Percentiles rank a stretch among this genome's conserved stretches.
Evolutionary conservation across 129 eudicot genomes (phyloP).

Genomic region (Helichrysum umbraculigerum): DNA sequence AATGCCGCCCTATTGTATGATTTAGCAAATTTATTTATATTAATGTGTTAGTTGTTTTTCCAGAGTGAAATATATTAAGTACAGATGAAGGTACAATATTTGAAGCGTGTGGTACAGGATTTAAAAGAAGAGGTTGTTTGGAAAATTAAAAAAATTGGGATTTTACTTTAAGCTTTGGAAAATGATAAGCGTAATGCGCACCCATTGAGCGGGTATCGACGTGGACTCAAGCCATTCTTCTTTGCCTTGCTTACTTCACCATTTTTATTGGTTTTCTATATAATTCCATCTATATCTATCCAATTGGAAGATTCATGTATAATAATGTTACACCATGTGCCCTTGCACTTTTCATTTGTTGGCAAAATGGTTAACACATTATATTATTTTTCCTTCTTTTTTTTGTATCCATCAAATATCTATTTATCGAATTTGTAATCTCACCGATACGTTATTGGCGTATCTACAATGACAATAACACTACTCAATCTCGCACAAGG

Average conservation of each 20-base stretch:
- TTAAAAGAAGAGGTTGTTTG: not conserved
- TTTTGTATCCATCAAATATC: no score
- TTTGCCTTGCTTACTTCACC: conserved; percentile 71
- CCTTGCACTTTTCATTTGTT: conserved; percentile 5
- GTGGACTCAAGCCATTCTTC: conserved; percentile 69
- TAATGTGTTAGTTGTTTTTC: not conserved
- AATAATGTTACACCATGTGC: conserved; percentile 16
- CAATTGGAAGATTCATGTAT: conserved; percentile 36
- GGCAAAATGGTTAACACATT: not conserved
- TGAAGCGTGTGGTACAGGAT: not conserved
- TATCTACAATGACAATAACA: no score
- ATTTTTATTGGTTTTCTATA: conserved; percentile 25
- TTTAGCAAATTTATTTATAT: not conserved
- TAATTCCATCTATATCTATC: conserved; percentile 30
- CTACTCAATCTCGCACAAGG: no score
- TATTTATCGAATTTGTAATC: not conserved
- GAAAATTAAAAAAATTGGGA: not conserved
- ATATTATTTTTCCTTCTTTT: no score
- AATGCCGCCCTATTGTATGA: not conserved
- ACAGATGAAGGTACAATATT: conserved; percentile 9
- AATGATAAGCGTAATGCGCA: conserved; percentile 59
- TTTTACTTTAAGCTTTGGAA: conserved; percentile 6
- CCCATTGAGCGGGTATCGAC: conserved; percentile 54
- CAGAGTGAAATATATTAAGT: not conserved
- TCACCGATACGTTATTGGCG: not conserved